phyloP scores from a whole-genome alignment of 345 rosid genomes.

The Arabis hirsuta region DNA sequence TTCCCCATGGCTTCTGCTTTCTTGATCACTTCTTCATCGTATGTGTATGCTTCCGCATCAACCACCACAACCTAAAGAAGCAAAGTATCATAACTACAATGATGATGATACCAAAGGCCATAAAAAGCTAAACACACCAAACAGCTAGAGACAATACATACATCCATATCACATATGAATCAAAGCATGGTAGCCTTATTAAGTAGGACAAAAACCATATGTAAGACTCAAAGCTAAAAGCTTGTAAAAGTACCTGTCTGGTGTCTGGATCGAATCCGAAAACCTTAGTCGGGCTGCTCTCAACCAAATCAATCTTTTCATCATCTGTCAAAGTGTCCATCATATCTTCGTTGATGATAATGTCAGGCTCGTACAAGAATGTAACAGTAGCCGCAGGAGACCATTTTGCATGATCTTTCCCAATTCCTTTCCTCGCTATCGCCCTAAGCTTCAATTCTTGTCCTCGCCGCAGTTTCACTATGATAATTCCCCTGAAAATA shows the following conservation, averaged over 20 bases:
- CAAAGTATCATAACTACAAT: slow-evolving; percentile 3
- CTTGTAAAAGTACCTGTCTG: slow-evolving; percentile 55
- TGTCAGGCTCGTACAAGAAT: slow-evolving; percentile 95
- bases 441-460: slow-evolving; percentile 90
- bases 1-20: slow-evolving; percentile 94
- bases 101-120: background rate
- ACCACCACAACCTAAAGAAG: slow-evolving; percentile 66
- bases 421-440: slow-evolving; percentile 94
- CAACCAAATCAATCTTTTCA: slow-evolving; percentile 74
- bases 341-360: slow-evolving; percentile 83
- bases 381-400: slow-evolving; percentile 99
- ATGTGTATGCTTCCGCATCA: slow-evolving; percentile 90
- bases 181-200: background rate
- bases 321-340: slow-evolving; percentile 76
- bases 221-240: slow-evolving; percentile 9
- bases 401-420: slow-evolving; percentile 98
- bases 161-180: background rate
- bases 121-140: background rate
- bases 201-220: background rate
- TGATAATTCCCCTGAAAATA: slow-evolving; percentile 72
- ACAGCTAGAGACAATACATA: background rate
- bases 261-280: slow-evolving; percentile 70
- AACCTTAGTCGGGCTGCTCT: slow-evolving; percentile 91
- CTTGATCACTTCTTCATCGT: slow-evolving; percentile 91
- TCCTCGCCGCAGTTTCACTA: slow-evolving; percentile 86